Conservation (phyloP, 108 stramenopile species). For the Cyclotella baltica region DNA sequence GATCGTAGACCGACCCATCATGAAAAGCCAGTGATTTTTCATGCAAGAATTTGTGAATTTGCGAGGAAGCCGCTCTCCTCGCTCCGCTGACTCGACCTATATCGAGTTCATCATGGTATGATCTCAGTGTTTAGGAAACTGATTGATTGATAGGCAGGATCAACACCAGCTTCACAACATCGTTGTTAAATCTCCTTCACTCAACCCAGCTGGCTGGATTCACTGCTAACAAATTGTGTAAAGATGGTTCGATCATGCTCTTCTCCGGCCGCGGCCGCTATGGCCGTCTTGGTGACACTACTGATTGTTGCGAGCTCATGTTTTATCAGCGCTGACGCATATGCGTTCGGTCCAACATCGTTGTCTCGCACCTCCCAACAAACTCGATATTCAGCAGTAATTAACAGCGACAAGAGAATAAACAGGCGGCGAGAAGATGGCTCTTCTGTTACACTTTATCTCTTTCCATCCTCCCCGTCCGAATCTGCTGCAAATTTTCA, state of each 20-base stretch:
- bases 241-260: not conserved
- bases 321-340: conserved; percentile 21
- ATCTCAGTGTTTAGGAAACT: conserved; percentile 7
- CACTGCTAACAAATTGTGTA: not conserved
- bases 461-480: conserved; percentile 28
- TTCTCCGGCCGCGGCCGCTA: not conserved
- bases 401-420: conserved; percentile 14
- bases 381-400: not conserved
- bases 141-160: not conserved
- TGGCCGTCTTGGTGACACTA: not conserved
- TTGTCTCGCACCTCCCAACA: conserved; percentile 9
- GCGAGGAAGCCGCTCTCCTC: not conserved
- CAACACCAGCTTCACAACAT: not conserved
- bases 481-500: conserved; percentile 33
- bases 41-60: no score
- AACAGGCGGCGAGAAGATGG: conserved; percentile 24
- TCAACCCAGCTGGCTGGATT: not conserved
- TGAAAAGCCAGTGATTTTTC: no score
- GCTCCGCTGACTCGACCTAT: conserved; percentile 1
- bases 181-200: conserved; percentile 1
- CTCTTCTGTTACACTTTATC: conserved; percentile 35
- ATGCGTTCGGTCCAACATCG: conserved; percentile 20
- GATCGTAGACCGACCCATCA: no score
- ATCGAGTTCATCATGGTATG: not conserved
- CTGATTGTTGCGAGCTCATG: not conserved